A percentile compares a stretch with the other conserved stretches of the same genome.
phyloP scores from a whole-genome alignment of 805 yeast genomes.

The Saccharomyces mikatae region DNA sequence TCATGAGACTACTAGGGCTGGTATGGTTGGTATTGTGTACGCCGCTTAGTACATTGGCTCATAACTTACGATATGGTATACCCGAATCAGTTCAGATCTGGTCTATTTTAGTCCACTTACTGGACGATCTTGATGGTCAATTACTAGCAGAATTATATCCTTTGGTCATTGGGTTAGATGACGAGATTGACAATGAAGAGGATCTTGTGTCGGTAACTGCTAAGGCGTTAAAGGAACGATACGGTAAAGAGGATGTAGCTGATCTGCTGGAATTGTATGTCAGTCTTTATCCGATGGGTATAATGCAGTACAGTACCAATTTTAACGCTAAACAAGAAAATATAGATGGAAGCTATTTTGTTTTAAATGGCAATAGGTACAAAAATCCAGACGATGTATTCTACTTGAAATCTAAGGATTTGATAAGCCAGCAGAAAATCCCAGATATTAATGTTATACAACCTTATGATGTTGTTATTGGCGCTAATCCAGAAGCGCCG shows the following conservation, averaged over 20 bases:
- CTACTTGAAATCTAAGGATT: conserved; percentile 59
- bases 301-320: neutral
- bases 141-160: conserved; percentile 9
- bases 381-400: conserved; percentile 67
- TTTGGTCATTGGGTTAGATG: conserved; percentile 7
- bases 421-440: conserved; percentile 14
- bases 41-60: neutral
- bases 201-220: neutral
- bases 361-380: conserved; percentile 31
- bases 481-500: conserved; percentile 41
- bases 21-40: neutral
- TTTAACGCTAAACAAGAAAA: neutral
- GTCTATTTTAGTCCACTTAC: conserved; percentile 8
- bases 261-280: conserved; percentile 12
- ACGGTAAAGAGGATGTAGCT: conserved; percentile 8
- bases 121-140: conserved; percentile 2
- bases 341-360: conserved; percentile 13
- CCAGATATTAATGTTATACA: conserved; percentile 17
- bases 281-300: conserved; percentile 17
- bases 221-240: conserved; percentile 2
- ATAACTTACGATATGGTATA: neutral
- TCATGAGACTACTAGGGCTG: neutral
- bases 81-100: conserved; percentile 10
- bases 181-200: conserved; percentile 6
- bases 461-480: conserved; percentile 61